Conservation (phyloP, 495 filamentous ascomycete species). For the Friedmanniomyces simplex region DNA sequence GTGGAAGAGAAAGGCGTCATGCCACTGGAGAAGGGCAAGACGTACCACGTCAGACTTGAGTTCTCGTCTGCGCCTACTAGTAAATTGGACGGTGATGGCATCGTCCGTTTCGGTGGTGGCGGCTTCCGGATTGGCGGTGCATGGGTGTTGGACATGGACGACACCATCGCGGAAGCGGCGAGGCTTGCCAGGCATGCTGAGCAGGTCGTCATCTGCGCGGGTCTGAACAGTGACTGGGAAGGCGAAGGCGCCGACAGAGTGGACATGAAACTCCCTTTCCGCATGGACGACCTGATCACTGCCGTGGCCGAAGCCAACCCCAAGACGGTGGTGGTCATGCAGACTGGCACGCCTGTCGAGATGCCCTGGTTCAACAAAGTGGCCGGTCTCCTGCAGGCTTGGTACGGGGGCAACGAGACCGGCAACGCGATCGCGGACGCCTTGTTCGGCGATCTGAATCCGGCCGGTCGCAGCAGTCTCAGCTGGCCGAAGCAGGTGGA, state of each 20-base stretch:
- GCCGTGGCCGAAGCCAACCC: slow-evolving; percentile 62
- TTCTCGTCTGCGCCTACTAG: slow-evolving; percentile 56
- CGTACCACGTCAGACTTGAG: slow-evolving; percentile 50
- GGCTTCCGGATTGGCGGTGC: slow-evolving; percentile 72
- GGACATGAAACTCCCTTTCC: slow-evolving; percentile 71
- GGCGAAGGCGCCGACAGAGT: slow-evolving; percentile 79
- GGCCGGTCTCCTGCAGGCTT: slow-evolving; percentile 48
- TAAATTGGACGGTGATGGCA: slow-evolving; percentile 43
- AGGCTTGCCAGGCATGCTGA: slow-evolving; percentile 52
- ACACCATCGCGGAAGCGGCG: slow-evolving; percentile 55
- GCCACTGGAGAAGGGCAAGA: slow-evolving; percentile 46
- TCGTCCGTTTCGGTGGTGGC: slow-evolving; percentile 48
- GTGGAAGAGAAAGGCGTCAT: slow-evolving; percentile 50
- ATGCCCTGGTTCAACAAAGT: slow-evolving; percentile 72
- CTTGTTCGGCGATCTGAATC: slow-evolving; percentile 81
- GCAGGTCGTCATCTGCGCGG: slow-evolving; percentile 69
- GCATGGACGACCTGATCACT: slow-evolving; percentile 63
- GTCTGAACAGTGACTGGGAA: slow-evolving; percentile 77
- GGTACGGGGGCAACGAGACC: slow-evolving; percentile 72
- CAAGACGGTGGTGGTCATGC: slow-evolving; percentile 65
- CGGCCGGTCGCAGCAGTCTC: slow-evolving; percentile 56
- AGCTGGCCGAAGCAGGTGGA: slow-evolving; percentile 56
- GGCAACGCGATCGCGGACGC: slow-evolving; percentile 82
- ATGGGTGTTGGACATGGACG: slow-evolving; percentile 53
- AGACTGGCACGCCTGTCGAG: slow-evolving; percentile 72